Conservation (phyloP, 2,329 filamentous ascomycete species). For the Aspergillus intermedius region DNA sequence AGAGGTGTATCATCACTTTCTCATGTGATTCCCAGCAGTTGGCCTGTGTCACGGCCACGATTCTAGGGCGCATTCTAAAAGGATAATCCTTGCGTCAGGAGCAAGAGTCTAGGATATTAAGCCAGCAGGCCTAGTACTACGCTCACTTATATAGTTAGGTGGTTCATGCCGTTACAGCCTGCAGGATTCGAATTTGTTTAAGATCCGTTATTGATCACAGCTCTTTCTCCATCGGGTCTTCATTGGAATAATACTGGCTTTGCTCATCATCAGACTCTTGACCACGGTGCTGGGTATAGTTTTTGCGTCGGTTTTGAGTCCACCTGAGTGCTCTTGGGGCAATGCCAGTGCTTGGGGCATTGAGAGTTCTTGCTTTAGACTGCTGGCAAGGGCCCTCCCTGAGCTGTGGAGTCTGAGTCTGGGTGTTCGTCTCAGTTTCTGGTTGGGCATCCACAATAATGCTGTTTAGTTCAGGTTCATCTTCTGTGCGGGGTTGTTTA, state of each 20-base stretch:
- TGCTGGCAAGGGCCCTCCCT: not conserved
- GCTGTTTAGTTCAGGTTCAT: not conserved
- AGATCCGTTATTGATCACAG: not conserved
- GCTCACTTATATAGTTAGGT: no score
- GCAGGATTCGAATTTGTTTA: not conserved
- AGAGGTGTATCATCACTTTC: conserved; percentile 5
- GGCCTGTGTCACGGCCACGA: not conserved
- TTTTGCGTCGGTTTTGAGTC: not conserved
- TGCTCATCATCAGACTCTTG: not conserved
- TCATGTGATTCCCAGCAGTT: conserved; percentile 1
- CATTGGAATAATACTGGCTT: not conserved
- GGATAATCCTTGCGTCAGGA: no score
- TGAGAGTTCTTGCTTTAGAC: not conserved
- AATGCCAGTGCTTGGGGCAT: not conserved
- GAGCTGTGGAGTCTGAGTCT: not conserved
- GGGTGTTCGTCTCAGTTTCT: not conserved
- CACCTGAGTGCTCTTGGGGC: not conserved
- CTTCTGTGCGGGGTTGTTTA: not conserved
- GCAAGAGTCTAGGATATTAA: no score
- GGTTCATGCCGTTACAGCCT: not conserved
- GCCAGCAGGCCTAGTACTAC: no score
- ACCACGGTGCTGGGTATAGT: not conserved
- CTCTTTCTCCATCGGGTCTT: not conserved
- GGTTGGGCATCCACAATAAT: not conserved
- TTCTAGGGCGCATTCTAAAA: no score